Percentiles rank a stretch among this genome's conserved stretches.
These are phyloP conservation scores for Jamesozyma jinghongensis DNA, from an alignment of 805 yeast species.

Conservation along the genomic window DNA sequence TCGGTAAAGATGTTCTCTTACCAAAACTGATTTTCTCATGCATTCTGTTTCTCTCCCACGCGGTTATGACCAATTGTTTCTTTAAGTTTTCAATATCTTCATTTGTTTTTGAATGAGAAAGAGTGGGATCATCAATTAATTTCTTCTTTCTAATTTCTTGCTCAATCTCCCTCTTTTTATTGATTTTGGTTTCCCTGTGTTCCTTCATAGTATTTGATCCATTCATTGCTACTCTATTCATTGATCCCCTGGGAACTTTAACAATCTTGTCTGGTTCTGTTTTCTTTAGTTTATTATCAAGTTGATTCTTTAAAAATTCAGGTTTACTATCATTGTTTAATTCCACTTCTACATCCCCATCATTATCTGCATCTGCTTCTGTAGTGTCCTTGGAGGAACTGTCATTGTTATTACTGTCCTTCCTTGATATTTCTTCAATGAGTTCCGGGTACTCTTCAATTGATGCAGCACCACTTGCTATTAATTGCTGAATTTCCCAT, in stretches of 20 bases:
- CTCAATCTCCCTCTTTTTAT: constrained; percentile 39
- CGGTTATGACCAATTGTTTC: constrained; percentile 21
- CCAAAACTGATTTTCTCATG: constrained; percentile 30
- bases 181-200: constrained; percentile 49
- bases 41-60: constrained; percentile 27
- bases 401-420: constrained; percentile 12
- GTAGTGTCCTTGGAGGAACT: constrained; percentile 12
- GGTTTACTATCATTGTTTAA: constrained; percentile 57
- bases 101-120: constrained; percentile 7
- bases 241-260: constrained; percentile 69
- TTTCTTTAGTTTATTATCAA: constrained; percentile 18
- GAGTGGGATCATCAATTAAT: constrained; percentile 28
- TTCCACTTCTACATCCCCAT: constrained; percentile 51
- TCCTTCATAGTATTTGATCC: constrained; percentile 65
- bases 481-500: constrained; percentile 82
- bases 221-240: constrained; percentile 62
- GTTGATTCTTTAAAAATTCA: constrained; percentile 51
- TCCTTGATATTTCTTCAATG: constrained; percentile 31
- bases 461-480: constrained; percentile 65
- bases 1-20: constrained; percentile 34
- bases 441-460: constrained; percentile 64
- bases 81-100: constrained; percentile 13
- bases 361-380: constrained; percentile 33
- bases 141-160: constrained; percentile 29
- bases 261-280: constrained; percentile 50